Evolutionary conservation across 192 early-diverging fungal species (phyloP), one percentile per base, ranked within the genome.

Genomic region (Piromyces finnis): DNA sequence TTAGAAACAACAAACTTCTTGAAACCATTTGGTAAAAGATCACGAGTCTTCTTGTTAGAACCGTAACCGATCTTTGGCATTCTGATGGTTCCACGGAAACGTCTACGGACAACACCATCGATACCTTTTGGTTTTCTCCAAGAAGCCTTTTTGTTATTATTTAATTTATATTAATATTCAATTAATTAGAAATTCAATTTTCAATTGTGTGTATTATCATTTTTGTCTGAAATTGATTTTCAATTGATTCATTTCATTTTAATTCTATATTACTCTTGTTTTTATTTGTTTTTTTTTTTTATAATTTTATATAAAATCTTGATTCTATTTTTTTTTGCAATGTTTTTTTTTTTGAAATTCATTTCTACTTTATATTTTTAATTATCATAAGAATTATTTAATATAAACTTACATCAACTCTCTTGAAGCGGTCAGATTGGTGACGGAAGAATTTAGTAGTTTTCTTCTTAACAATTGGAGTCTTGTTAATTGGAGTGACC

Each of bases 91-190:
- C 98, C 98, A 91, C 95, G 96, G 91, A 99, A 99, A 79, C 98
- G 92, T 85, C 98, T 90, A 84, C 98, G 96, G 82, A 97, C 95
- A 81, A 94, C 90, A 91, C 93, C 95, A 87, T 99, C 98, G 90
- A 99, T 99, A 98, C 98, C 98, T 89, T 93, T 94, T 84, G 98
- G 98, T 88, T 98, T 96, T 90, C 98, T 94, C 98, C 98, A 99
- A 84, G 95, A 94, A 84, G 92, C 92, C 94, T 95, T 88, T 79
- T 79, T 81, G 5, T 16, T 15, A 51, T 37, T 37, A 12, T 35
- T 35, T 12, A 35, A 35, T 35, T 7, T 3, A 35, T 35, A 35
- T n/a, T n/a, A n/a, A n/a, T n/a, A n/a, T n/a, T n/a, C n/a, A n/a
- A n/a, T n/a, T n/a, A n/a, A n/a, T n/a, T n/a, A n/a, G n/a, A n/a